Percentiles rank a stretch among this genome's conserved stretches.
Evolutionary conservation across 75 land plant species (phyloP).

Genomic region (Chamaecyparis obtusa): DNA sequence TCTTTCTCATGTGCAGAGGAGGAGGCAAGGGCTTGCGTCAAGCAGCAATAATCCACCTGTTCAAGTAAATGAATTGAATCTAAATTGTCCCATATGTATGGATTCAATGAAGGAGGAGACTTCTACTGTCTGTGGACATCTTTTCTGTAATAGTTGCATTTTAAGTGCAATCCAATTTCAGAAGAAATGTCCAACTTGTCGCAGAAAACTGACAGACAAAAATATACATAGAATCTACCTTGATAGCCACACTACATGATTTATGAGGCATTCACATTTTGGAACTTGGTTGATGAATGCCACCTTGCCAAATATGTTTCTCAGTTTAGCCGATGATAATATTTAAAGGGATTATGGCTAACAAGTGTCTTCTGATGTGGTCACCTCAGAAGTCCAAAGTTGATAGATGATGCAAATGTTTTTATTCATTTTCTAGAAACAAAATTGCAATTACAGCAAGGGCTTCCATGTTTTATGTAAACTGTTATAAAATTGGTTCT

Average conservation of each 20-base stretch:
- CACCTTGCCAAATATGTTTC: background rate
- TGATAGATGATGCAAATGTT: background rate
- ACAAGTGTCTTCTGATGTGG: background rate
- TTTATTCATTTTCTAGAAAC: background rate
- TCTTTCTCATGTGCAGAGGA: background rate
- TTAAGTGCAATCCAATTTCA: constrained; percentile 41
- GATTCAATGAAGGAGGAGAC: constrained; percentile 49
- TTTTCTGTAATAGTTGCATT: constrained; percentile 69
- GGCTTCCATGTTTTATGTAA: background rate
- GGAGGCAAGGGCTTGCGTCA: background rate
- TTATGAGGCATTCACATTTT: background rate
- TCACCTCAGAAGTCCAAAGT: background rate
- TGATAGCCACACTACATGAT: constrained; percentile 12
- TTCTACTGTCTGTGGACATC: constrained; percentile 79
- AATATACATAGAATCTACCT: constrained; percentile 62
- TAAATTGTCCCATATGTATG: constrained; percentile 75
- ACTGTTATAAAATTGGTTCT: background rate
- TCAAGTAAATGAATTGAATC: constrained; percentile 38
- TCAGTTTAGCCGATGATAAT: background rate
- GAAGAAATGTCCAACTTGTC: constrained; percentile 78
- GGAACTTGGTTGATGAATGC: background rate
- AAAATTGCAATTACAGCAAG: background rate
- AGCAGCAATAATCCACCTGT: background rate
- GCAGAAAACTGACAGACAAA: constrained; percentile 35
- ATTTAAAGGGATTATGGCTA: background rate